Conservation (phyloP, 1,284 basidiomycete species). For the Termitomyces sp. region DNA sequence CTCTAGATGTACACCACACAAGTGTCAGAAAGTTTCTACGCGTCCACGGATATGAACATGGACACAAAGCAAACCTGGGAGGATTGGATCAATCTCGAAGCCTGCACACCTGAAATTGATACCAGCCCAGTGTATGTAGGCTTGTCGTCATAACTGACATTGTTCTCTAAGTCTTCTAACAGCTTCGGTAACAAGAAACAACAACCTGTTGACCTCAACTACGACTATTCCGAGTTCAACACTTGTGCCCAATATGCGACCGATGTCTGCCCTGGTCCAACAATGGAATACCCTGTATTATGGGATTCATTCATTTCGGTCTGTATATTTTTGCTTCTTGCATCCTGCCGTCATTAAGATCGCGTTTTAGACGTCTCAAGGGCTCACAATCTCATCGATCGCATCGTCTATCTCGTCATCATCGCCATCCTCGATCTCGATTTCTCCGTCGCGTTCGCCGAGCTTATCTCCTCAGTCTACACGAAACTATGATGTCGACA, state of each 20-base stretch:
- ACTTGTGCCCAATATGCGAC: not conserved
- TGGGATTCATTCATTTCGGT: not conserved
- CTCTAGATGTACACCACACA: slow-evolving; percentile 3
- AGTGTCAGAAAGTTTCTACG: not conserved
- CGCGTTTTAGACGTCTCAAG: not conserved
- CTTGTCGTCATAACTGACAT: not conserved
- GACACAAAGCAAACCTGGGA: slow-evolving; percentile 6
- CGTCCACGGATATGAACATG: not conserved
- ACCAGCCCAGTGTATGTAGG: slow-evolving; percentile 1
- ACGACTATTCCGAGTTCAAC: not conserved
- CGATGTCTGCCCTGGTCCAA: not conserved
- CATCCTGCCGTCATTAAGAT: not conserved
- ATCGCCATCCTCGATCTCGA: not conserved
- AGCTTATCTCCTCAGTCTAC: not conserved
- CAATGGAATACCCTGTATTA: not conserved
- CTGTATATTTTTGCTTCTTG: not conserved
- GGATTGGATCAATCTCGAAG: slow-evolving; percentile 11
- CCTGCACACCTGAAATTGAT: slow-evolving; percentile 4
- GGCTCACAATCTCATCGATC: not conserved
- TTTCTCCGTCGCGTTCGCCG: not conserved
- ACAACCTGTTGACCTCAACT: not conserved
- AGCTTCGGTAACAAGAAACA: not conserved
- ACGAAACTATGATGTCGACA: not conserved
- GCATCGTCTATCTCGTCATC: slow-evolving; percentile 1
- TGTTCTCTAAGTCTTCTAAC: not conserved